These are phyloP conservation scores for Colletotrichum sojae DNA, from an alignment of 2,329 filamentous ascomycete species.

Conservation along the genomic window DNA sequence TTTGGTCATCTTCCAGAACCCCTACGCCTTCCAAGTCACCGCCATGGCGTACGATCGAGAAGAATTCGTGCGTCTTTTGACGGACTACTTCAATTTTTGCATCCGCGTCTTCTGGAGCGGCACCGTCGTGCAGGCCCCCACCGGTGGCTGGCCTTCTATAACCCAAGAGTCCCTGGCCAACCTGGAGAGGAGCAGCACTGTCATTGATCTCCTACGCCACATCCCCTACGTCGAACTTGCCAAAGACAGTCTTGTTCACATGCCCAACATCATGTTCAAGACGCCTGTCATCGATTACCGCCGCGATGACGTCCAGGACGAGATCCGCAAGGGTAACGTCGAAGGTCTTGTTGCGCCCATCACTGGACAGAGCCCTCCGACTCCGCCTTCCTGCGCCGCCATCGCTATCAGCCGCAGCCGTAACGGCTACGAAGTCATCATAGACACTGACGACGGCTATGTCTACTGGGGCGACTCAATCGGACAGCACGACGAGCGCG, in stretches of 20 bases:
- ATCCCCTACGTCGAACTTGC: conserved; percentile 35
- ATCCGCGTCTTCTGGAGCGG: conserved; percentile 39
- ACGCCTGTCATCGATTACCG: conserved; percentile 31
- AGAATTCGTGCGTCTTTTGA: conserved; percentile 41
- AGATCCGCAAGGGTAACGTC: conserved; percentile 8
- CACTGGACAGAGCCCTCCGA: conserved; percentile 1
- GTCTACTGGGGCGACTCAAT: conserved; percentile 40
- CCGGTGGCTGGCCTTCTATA: conserved; percentile 39
- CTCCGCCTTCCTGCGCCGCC: conserved; percentile 32
- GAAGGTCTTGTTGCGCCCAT: not conserved
- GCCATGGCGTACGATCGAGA: conserved; percentile 22
- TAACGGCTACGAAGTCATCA: conserved; percentile 34
- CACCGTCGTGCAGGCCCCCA: conserved; percentile 22
- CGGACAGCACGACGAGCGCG: conserved; percentile 26
- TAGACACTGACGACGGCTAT: conserved; percentile 40
- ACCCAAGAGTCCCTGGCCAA: conserved; percentile 31
- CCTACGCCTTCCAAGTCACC: no score
- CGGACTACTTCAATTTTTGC: conserved; percentile 43
- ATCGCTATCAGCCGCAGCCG: conserved; percentile 28
- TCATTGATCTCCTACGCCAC: conserved; percentile 40
- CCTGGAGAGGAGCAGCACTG: conserved; percentile 30
- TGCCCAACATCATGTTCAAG: conserved; percentile 12
- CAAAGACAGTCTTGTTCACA: not conserved
- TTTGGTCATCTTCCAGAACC: no score
- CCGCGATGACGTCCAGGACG: conserved; percentile 8